Evolutionary conservation across 176 grass and related monocot genomes (phyloP), one percentile per base, ranked within the genome.

Genomic region (Pharus latifolius): DNA sequence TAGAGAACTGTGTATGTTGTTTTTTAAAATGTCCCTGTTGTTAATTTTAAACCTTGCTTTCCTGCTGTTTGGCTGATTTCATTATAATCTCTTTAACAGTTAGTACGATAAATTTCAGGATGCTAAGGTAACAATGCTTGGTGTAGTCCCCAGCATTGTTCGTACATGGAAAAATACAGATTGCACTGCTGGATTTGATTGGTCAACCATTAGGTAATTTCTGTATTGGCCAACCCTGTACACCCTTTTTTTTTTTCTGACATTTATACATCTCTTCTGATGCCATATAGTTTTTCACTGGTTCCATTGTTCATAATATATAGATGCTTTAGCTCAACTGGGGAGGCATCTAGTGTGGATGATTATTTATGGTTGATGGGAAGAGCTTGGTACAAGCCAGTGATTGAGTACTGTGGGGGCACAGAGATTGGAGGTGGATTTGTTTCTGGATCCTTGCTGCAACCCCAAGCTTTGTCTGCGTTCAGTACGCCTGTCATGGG

Each of bases 341-440:
- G 95, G 66, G 95, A 98, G 87, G 75, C 95, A 63, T 98, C 95
- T 23, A 98, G 78, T 80, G 84, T 98, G 73, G 90, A 98, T 72
- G 95, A 98, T 50, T 98, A 98, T 80, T 86, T 98, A 51, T 98
- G 95, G 95, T 54, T 98, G 23, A 98, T 98, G 95, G 89, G 95
- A 76, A 90, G 95, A 83, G 95, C 89, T 77, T 63, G 75, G 42
- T 98, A 98, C 84, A 98, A 98, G 43, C 95, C 95, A 58, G 84
- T 98, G 29, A 93, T 98, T 1, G 95, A 98, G 47, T 98, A 93
- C 19, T 98, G 90, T 69, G 95, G 95, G 58, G 95, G 95, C 28
- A 98, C 87, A 53, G 95, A 98, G 53, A 98, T 98, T 76, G 87
- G 95, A 37, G 90, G 95, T 56, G 90, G 75, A 67, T 98, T 98